Evolutionary conservation across 805 yeast species (phyloP), one percentile per base, ranked within the genome.

Genomic region (Priceomyces melissophilus): DNA sequence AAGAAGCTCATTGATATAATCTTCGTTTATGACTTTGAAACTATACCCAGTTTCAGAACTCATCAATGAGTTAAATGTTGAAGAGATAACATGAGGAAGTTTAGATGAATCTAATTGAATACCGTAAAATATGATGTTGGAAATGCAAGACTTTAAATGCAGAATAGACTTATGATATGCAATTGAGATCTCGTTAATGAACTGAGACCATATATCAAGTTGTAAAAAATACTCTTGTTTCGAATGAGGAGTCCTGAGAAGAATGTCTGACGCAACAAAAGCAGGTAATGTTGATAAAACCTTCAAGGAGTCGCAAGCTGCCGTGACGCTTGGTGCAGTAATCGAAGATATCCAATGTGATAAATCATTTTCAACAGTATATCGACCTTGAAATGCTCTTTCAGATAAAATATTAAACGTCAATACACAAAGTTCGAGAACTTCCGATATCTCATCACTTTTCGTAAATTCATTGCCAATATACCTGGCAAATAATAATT

Each of bases 221-320:
- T 67, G 73, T 12, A 69, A 51, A 6, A 55, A 43, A 27, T 56
- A 48, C 30, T 70, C 75, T 4, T 55, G 47, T 14, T 45, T 44
- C 4, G 60, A 54, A 40, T 53, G 42, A 1, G 75, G 73, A 1
- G 70, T 58, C 35, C 79, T 55, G 1, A 57, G 44, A 2, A 71
- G 48, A 3, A 73, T 50, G 43, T 74, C 76, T 1, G 60, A 53
- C 1, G 60, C 35, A 1, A 74, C 58, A 49, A 65, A 69, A 1
- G 65, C 49, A 0, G 79, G 79, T 11, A 71, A 56, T 2, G 53
- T 45, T 1, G 54, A 39, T 8, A 55, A 43, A 12, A 61, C 58
- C 0, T 60, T 37, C 8, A 74, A 48, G 2, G 62, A 43, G 2
- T 43, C 30, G 41, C 75, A 71, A 3, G 73, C 63, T 2, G 49